phyloP scores from a whole-genome alignment of 23 red algal genomes.

The Pyropia yezoensis region DNA sequence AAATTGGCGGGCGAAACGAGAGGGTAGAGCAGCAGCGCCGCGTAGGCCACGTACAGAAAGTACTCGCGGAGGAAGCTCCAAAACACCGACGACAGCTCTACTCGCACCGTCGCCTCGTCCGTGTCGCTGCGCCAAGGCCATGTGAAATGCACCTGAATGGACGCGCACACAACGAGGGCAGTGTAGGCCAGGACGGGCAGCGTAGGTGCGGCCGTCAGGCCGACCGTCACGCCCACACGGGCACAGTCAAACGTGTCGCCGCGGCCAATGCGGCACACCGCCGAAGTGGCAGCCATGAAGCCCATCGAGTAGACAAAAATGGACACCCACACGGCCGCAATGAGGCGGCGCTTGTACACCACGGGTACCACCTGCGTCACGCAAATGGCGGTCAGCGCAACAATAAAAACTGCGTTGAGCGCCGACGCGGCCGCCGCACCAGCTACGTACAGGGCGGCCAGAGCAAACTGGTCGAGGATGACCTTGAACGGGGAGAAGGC shows the following conservation, averaged over 20 bases:
- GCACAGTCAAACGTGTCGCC: neutral
- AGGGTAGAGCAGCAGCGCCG: conserved; percentile 27
- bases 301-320: conserved; percentile 14
- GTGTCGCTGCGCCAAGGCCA: neutral
- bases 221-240: no score
- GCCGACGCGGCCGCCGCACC: conserved; percentile 7
- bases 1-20: conserved; percentile 14
- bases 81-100: neutral
- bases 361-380: no score
- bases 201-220: no score
- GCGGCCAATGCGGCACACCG: conserved; percentile 1
- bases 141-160: conserved; percentile 27
- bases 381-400: conserved; percentile 14
- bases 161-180: conserved; percentile 13
- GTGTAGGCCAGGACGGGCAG: conserved; percentile 14
- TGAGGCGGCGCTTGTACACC: neutral
- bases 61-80: conserved; percentile 12
- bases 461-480: conserved; percentile 22
- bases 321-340: conserved; percentile 6
- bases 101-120: neutral
- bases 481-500: conserved; percentile 17
- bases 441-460: conserved; percentile 15
- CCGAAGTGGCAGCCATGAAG: conserved; percentile 4
- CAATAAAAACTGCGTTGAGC: conserved; percentile 13
- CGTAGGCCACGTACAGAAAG: conserved; percentile 24